These are phyloP conservation scores for Hymenoscyphus albidus DNA, from an alignment of 2,329 filamentous ascomycete genomes.

Conservation along the genomic window DNA sequence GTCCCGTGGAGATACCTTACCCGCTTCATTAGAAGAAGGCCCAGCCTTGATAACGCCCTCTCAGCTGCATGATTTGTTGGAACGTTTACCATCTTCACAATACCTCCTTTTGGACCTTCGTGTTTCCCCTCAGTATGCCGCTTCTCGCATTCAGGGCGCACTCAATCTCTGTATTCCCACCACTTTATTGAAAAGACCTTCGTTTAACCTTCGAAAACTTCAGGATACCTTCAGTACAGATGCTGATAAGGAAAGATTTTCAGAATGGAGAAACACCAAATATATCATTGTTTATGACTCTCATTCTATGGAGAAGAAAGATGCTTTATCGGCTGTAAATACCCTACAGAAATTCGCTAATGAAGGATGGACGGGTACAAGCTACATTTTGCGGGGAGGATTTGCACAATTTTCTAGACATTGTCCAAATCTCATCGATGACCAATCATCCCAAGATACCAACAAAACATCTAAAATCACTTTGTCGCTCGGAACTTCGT, in stretches of 20 bases:
- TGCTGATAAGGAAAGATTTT: constrained; percentile 66
- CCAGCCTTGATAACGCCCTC: constrained; percentile 51
- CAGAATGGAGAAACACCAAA: constrained; percentile 68
- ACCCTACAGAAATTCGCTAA: constrained; percentile 89
- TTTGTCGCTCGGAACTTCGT: constrained; percentile 46
- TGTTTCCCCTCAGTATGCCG: constrained; percentile 76
- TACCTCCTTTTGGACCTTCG: constrained; percentile 77
- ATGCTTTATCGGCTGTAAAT: constrained; percentile 75
- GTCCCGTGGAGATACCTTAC: constrained; percentile 50
- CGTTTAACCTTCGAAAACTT: constrained; percentile 84
- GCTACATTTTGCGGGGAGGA: constrained; percentile 75
- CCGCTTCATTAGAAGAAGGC: constrained; percentile 44
- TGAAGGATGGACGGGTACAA: constrained; percentile 73
- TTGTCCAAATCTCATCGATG: constrained; percentile 63
- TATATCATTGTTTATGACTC: constrained; percentile 87
- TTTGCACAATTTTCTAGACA: constrained; percentile 68
- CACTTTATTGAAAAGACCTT: constrained; percentile 83
- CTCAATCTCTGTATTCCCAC: constrained; percentile 94
- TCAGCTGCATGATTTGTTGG: constrained; percentile 54
- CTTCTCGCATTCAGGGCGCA: constrained; percentile 72
- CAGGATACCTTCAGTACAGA: constrained; percentile 79
- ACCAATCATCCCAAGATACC: constrained; percentile 36
- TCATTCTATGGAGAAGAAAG: constrained; percentile 70
- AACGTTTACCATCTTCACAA: constrained; percentile 36
- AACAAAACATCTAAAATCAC: constrained; percentile 41